Evolutionary conservation across 768 basidiomycete genomes (phyloP).

Genomic region (Collybia nuda): DNA sequence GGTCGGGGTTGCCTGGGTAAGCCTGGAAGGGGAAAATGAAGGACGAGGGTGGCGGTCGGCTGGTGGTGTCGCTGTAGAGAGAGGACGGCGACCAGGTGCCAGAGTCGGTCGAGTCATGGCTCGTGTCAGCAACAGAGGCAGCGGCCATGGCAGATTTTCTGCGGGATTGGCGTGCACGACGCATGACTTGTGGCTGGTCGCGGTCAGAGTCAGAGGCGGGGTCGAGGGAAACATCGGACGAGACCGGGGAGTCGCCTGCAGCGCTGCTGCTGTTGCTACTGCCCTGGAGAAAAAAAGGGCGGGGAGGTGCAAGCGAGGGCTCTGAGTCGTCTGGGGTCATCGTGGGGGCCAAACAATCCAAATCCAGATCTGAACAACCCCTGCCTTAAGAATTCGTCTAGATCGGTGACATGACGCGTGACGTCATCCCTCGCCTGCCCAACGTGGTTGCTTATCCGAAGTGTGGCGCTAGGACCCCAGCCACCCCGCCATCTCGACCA

Average conservation of each 20-base stretch:
- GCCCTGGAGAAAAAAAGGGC: constrained; percentile 25
- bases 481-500: not conserved
- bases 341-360: too few relatives aligned
- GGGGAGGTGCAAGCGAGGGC: constrained; percentile 16
- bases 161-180: too few relatives aligned
- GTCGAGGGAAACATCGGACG: not conserved
- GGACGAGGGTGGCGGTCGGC: constrained; percentile 31
- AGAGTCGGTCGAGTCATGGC: constrained; percentile 2
- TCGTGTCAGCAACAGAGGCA: not conserved
- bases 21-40: constrained; percentile 56
- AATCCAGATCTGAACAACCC: too few relatives aligned
- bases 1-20: constrained; percentile 67
- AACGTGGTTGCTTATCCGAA: constrained; percentile 1
- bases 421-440: not conserved
- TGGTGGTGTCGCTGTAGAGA: not conserved
- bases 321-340: not conserved
- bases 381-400: too few relatives aligned
- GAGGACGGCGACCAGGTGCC: not conserved
- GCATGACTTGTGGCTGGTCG: not conserved
- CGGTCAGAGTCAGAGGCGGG: constrained; percentile 17
- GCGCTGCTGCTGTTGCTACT: constrained; percentile 5
- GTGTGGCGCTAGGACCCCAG: constrained; percentile 3
- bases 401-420: not conserved
- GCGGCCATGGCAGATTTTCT: not conserved
- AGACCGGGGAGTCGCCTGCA: not conserved